Evolutionary conservation across 805 yeast species (phyloP).

Genomic region (Candida stauntonica): DNA sequence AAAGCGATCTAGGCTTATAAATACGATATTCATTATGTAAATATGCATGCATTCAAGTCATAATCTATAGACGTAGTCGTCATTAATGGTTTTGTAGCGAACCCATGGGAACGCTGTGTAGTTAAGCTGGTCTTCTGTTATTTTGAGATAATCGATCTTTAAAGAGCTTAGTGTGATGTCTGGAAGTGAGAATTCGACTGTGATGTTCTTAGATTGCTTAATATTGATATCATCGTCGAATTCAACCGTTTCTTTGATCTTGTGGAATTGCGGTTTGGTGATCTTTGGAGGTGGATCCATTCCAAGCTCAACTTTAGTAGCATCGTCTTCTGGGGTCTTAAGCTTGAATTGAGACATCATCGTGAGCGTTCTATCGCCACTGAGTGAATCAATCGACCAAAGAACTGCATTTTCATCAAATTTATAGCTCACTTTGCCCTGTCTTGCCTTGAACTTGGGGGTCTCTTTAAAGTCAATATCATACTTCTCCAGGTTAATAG

Average conservation of each 20-base stretch:
- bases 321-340: conserved; percentile 21
- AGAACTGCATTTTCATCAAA: conserved; percentile 64
- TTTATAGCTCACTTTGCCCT: conserved; percentile 68
- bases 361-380: conserved; percentile 51
- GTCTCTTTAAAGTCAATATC: conserved; percentile 41
- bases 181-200: conserved; percentile 59
- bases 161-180: conserved; percentile 62
- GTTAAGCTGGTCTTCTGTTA: conserved; percentile 51
- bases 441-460: conserved; percentile 65
- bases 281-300: conserved; percentile 29
- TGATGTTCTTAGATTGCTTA: conserved; percentile 31
- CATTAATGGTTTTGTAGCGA: conserved; percentile 45
- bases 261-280: conserved; percentile 20
- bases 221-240: conserved; percentile 11
- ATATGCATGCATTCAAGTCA: conserved; percentile 3
- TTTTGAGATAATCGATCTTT: conserved; percentile 60
- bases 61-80: conserved; percentile 30
- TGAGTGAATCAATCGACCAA: conserved; percentile 68
- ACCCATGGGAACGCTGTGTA: conserved; percentile 81
- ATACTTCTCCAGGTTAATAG: conserved; percentile 44
- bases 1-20: conserved; percentile 13
- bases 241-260: conserved; percentile 17
- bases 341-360: conserved; percentile 53
- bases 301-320: conserved; percentile 16
- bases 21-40: no score